Percentiles rank a stretch among this genome's conserved stretches.
phyloP scores from a whole-genome alignment of 306 rosid species.

The Citrullus colocynthis region DNA sequence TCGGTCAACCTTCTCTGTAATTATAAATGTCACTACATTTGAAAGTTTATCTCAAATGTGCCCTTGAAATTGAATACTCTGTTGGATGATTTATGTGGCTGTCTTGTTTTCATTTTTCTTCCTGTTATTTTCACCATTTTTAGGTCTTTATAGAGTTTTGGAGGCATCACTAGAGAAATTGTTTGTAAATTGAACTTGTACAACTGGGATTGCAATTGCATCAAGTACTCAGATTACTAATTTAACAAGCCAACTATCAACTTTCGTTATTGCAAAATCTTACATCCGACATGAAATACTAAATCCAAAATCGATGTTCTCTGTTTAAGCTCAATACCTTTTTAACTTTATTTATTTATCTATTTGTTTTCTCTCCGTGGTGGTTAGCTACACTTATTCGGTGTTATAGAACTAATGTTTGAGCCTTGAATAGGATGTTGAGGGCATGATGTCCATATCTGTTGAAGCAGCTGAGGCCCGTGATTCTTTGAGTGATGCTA shows the following conservation, averaged over 20 bases:
- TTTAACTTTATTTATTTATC: neutral
- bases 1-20: constrained; percentile 16
- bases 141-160: neutral
- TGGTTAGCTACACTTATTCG: neutral
- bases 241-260: neutral
- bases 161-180: neutral
- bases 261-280: neutral
- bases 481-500: constrained; percentile 83
- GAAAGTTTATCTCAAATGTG: neutral
- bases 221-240: neutral
- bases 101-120: neutral
- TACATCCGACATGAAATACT: neutral
- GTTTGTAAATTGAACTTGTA: neutral
- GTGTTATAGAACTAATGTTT: constrained; percentile 24
- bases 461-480: constrained; percentile 91
- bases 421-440: constrained; percentile 69
- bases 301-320: neutral
- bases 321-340: neutral
- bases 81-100: neutral
- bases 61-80: neutral
- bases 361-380: neutral
- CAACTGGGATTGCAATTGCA: neutral
- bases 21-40: neutral
- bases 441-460: constrained; percentile 99
- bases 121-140: neutral